Conservation (phyloP, 2,329 filamentous ascomycete genomes). For the Aspergillus sp. region DNA sequence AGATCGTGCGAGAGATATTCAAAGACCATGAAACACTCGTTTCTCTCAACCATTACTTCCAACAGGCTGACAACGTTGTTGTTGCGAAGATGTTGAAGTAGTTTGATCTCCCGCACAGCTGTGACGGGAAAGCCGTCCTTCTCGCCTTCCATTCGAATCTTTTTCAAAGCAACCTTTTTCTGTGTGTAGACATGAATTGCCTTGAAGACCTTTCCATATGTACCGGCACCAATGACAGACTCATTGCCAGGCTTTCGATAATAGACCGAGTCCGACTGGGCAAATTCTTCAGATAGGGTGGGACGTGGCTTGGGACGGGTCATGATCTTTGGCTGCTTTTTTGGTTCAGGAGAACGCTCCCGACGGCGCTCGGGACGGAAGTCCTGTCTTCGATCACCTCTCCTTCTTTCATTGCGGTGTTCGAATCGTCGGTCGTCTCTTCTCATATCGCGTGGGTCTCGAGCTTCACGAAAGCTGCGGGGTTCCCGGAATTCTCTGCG, state of each 20-base stretch:
- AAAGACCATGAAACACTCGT: conserved; percentile 99
- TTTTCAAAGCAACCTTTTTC: conserved; percentile 84
- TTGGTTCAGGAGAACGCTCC: conserved; percentile 48
- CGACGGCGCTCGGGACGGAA: conserved; percentile 50
- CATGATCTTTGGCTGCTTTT: conserved; percentile 66
- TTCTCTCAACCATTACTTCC: conserved; percentile 98
- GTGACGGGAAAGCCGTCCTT: conserved; percentile 99
- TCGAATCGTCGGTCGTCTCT: conserved; percentile 47
- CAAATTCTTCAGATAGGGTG: conserved; percentile 69
- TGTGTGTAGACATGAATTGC: conserved; percentile 77
- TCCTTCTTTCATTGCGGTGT: conserved; percentile 41
- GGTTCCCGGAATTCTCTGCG: conserved; percentile 37
- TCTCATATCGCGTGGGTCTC: conserved; percentile 33
- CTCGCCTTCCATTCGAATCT: conserved; percentile 99
- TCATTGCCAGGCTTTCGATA: conserved; percentile 96
- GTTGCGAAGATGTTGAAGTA: conserved; percentile 90
- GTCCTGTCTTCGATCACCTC: conserved; percentile 36
- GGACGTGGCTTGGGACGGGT: conserved; percentile 72
- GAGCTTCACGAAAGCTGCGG: conserved; percentile 33
- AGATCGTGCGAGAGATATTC: conserved; percentile 96
- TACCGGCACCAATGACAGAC: conserved; percentile 92
- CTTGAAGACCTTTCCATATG: conserved; percentile 95
- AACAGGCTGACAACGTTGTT: conserved; percentile 83
- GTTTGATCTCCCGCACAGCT: conserved; percentile 92
- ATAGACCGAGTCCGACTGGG: conserved; percentile 83